These are phyloP conservation scores for Phalaenopsis equestris DNA, from an alignment of 106 monocot genomes.

Conservation along the genomic window DNA sequence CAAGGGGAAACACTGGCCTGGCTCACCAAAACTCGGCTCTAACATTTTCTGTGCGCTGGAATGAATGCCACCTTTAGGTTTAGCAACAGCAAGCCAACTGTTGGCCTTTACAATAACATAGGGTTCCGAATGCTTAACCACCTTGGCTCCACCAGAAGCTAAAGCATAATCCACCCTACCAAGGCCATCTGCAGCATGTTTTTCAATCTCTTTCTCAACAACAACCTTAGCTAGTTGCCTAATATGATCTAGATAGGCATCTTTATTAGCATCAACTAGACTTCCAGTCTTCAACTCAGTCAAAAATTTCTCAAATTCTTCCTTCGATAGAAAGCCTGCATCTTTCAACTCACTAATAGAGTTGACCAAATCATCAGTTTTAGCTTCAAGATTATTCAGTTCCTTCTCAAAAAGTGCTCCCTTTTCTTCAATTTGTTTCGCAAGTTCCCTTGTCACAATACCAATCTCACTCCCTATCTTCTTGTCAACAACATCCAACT, in stretches of 20 bases:
- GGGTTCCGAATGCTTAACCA: conserved; percentile 44
- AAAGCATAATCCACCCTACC: conserved; percentile 60
- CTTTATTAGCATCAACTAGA: conserved; percentile 13
- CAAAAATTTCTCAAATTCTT: conserved; percentile 38
- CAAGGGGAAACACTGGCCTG: conserved; percentile 85
- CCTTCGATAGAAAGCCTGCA: conserved; percentile 38
- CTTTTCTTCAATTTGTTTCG: conserved; percentile 44
- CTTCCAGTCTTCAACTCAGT: conserved; percentile 22
- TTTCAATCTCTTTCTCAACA: conserved; percentile 55
- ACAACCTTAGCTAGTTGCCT: conserved; percentile 38
- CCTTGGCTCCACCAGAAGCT: conserved; percentile 48
- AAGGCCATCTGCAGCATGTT: conserved; percentile 58
- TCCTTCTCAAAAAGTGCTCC: conserved; percentile 31
- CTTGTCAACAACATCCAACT: conserved; percentile 68
- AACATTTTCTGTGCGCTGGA: conserved; percentile 75
- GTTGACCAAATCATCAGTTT: conserved; percentile 37
- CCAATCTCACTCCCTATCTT: conserved; percentile 50
- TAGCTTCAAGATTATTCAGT: conserved; percentile 39
- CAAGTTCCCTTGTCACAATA: conserved; percentile 20
- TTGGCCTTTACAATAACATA: conserved; percentile 25
- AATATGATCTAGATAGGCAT: conserved; percentile 38
- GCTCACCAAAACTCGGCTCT: conserved; percentile 95
- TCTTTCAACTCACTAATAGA: conserved; percentile 39
- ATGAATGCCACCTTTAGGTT: conserved; percentile 31
- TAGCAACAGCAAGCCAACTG: conserved; percentile 28